A percentile compares a stretch with the other conserved stretches of the same genome.
Conservation (phyloP, 208 protist genomes). For the Vickermania ingenoplastis region DNA sequence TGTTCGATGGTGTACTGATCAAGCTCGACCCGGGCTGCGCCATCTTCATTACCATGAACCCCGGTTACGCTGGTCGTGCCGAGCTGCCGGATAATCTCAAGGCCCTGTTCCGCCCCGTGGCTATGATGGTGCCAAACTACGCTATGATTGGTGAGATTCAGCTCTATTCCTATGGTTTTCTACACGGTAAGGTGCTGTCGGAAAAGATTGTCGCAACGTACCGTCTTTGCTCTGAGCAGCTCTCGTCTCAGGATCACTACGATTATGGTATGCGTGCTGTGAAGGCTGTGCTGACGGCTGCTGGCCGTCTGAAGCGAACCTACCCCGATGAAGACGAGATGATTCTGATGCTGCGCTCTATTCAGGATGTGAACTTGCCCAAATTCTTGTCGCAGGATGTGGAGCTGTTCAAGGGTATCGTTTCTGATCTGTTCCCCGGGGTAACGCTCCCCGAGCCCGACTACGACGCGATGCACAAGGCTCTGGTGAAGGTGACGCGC, state of each 20-base stretch:
- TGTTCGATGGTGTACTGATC: conserved; percentile 92
- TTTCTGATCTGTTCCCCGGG: conserved; percentile 92
- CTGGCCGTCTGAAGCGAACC: conserved; percentile 83
- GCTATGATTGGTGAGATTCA: conserved; percentile 98
- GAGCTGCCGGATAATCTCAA: conserved; percentile 98
- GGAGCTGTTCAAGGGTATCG: conserved; percentile 94
- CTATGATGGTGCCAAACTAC: conserved; percentile 98
- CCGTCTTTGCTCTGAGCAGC: conserved; percentile 94
- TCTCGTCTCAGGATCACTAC: conserved; percentile 97
- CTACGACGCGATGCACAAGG: conserved; percentile 81
- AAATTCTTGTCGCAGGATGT: conserved; percentile 95
- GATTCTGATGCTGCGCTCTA: conserved; percentile 92
- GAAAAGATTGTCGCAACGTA: conserved; percentile 96
- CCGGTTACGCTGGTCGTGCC: conserved; percentile 95
- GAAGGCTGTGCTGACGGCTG: conserved; percentile 92
- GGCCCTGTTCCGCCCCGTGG: conserved; percentile 97
- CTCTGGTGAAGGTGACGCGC: conserved; percentile 44
- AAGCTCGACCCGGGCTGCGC: conserved; percentile 87
- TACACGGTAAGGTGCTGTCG: conserved; percentile 85
- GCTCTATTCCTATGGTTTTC: conserved; percentile 96
- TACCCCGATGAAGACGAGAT: conserved; percentile 91
- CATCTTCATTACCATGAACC: conserved; percentile 98
- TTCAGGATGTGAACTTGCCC: conserved; percentile 93
- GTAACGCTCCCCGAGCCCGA: conserved; percentile 79
- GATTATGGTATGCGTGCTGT: conserved; percentile 97